These are phyloP conservation scores for Eimeria sp. DNA, from an alignment of 169 alveolate genomes.

Conservation along the genomic window DNA sequence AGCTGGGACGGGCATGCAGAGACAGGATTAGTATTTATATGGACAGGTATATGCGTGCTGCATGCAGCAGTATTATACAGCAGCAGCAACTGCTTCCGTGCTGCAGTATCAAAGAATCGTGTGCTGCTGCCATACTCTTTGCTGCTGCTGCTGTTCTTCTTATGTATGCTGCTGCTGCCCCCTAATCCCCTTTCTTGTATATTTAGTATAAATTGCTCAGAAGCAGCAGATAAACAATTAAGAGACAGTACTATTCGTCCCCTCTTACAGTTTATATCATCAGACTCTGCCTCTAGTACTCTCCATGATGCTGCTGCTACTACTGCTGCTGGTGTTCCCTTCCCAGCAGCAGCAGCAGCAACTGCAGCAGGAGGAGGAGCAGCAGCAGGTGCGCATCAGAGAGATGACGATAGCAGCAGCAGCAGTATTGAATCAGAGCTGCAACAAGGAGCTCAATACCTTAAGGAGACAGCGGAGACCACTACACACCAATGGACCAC, in stretches of 20 bases:
- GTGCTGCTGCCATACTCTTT: conserved; percentile 81
- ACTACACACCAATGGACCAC: background rate
- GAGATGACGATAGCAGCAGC: background rate
- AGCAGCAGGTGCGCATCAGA: background rate
- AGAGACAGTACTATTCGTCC: background rate
- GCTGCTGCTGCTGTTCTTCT: conserved; percentile 18
- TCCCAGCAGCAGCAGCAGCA: background rate
- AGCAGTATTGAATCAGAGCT: background rate
- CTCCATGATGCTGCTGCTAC: conserved; percentile 11
- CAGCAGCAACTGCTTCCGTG: conserved; percentile 90
- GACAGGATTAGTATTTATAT: conserved; percentile 89
- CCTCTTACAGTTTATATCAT: background rate
- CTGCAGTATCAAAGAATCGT: conserved; percentile 86
- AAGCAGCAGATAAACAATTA: background rate
- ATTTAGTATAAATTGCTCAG: conserved; percentile 76
- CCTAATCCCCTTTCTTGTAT: conserved; percentile 43
- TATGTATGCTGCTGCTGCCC: conserved; percentile 1
- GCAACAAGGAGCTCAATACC: background rate
- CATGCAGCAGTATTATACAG: conserved; percentile 90
- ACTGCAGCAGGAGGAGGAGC: background rate
- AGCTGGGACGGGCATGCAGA: conserved; percentile 90
- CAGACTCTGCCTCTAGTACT: background rate
- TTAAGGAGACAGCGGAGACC: background rate
- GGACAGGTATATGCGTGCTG: conserved; percentile 91
- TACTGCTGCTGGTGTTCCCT: background rate